Base-by-base conservation (phyloP, 345 rosid species). In the Erodium maritimum region DNA sequence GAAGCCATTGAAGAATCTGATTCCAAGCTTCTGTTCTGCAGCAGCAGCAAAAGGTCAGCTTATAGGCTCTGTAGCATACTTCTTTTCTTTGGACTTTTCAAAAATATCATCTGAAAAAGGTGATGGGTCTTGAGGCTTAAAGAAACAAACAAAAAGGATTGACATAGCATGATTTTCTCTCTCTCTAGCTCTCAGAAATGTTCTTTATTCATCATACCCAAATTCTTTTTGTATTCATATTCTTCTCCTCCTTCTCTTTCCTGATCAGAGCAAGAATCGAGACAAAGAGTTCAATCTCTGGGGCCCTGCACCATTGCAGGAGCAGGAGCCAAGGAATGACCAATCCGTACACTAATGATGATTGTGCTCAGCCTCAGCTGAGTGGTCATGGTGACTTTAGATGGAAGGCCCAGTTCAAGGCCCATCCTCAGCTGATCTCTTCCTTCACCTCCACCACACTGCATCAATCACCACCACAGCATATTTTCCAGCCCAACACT, bases 271-370 rank as follows among this genome's bases (percentile, higher is more conserved):
- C 73, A 9, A 75, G 82, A 77, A 70, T 65, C 62, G 79, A 77
- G 72, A 69, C 64, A 67, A 67, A 50, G 72, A 75, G 80, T 70
- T 75, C 78, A 66, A 68, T 71, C 60, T 75, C 71, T 75, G 80
- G 69, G 73, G 61, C 66, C 59, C 68, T 61, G 58, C 78, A 67
- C 80, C 82, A 72, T 70, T 71, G 78, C 79, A 66, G 78, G n/a
- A n/a, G n/a, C n/a, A n/a, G n/a, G 52, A 14, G 19, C 69, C 67
- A 65, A 64, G 76, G 76, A 66, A 66, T 65, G n/a, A 82, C 74
- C 33, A 64, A 50, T 55, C 65, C 76, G 77, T 73, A 67, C 73
- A 52, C 59, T 56, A 37, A 65, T 52, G 75, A 80, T 72, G 84
- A 80, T 67, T 68, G 58, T 63, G 18, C 67, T 29, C 37, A 29